Evolutionary conservation across 306 rosid species (phyloP).

Genomic region (Sesbania bispinosa): DNA sequence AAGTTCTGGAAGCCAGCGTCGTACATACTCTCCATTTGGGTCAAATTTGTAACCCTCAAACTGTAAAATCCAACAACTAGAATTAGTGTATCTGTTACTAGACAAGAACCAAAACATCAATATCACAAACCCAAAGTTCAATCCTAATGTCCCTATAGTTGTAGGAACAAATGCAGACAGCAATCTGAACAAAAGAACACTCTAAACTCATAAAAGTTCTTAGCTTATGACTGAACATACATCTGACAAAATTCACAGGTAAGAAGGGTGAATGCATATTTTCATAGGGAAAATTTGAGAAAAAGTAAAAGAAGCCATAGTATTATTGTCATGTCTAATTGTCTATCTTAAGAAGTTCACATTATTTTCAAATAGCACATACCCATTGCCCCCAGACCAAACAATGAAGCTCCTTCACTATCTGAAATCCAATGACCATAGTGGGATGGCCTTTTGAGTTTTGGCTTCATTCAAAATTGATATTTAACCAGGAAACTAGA

Average conservation of each 20-base stretch:
- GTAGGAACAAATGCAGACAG: background rate
- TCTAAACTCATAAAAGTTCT: background rate
- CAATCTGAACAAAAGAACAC: background rate
- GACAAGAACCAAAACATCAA: background rate
- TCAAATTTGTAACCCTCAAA: conserved; percentile 84
- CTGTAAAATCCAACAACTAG: conserved; percentile 42
- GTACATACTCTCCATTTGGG: conserved; percentile 84
- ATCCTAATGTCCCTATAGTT: background rate
- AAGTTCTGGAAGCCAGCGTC: conserved; percentile 95
- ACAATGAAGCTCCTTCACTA: background rate
- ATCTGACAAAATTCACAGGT: background rate
- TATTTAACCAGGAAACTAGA: background rate
- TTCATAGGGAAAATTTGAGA: background rate
- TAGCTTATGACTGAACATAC: background rate
- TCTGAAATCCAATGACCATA: background rate
- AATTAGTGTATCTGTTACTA: conserved; percentile 8
- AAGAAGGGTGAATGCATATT: background rate
- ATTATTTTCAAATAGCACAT: background rate
- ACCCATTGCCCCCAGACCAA: background rate
- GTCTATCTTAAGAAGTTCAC: background rate
- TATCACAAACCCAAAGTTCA: conserved; percentile 9
- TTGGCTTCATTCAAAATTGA: background rate
- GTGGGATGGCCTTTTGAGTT: background rate
- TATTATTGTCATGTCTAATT: too few relatives aligned
- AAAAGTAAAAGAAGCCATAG: background rate